Percentiles rank a stretch among this genome's conserved stretches.
Conservation (phyloP, 2,329 filamentous ascomycete genomes). For the Pseudopithomyces maydicus region DNA sequence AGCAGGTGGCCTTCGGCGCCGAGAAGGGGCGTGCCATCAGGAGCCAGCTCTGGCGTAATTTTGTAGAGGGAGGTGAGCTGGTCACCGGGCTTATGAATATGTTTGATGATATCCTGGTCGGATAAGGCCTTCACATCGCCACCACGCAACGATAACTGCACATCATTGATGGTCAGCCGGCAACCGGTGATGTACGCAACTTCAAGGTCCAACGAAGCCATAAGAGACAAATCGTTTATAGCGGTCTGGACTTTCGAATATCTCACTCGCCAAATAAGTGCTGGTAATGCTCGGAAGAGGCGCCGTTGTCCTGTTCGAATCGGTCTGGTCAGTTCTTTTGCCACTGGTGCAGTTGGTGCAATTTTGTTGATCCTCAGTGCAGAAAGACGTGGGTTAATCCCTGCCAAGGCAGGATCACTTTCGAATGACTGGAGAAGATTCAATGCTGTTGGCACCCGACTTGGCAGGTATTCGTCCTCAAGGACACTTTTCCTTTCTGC, state of each 20-base stretch:
- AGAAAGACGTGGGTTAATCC: constrained; percentile 69
- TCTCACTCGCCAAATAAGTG: constrained; percentile 73
- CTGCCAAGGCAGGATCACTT: constrained; percentile 66
- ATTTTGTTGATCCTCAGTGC: constrained; percentile 76
- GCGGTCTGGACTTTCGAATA: constrained; percentile 70
- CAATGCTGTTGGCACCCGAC: constrained; percentile 69
- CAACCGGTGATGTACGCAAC: constrained; percentile 73
- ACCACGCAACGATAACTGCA: constrained; percentile 62
- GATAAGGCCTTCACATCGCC: constrained; percentile 61
- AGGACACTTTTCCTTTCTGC: constrained; percentile 50
- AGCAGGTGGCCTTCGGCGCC: constrained; percentile 48
- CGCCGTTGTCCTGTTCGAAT: constrained; percentile 68
- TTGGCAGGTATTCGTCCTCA: constrained; percentile 69
- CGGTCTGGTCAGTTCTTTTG: constrained; percentile 65
- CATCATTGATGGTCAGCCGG: constrained; percentile 65
- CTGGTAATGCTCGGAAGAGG: constrained; percentile 68
- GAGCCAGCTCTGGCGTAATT: constrained; percentile 51
- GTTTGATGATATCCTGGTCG: constrained; percentile 55
- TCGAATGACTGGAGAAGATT: constrained; percentile 79
- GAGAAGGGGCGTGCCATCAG: constrained; percentile 57
- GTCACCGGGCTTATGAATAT: constrained; percentile 71
- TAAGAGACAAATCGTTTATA: constrained; percentile 57
- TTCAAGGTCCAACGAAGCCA: constrained; percentile 75
- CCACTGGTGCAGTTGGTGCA: constrained; percentile 66
- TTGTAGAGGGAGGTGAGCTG: constrained; percentile 77